phyloP scores from a whole-genome alignment of 345 rosid species.

The Linum usitatissimum region DNA sequence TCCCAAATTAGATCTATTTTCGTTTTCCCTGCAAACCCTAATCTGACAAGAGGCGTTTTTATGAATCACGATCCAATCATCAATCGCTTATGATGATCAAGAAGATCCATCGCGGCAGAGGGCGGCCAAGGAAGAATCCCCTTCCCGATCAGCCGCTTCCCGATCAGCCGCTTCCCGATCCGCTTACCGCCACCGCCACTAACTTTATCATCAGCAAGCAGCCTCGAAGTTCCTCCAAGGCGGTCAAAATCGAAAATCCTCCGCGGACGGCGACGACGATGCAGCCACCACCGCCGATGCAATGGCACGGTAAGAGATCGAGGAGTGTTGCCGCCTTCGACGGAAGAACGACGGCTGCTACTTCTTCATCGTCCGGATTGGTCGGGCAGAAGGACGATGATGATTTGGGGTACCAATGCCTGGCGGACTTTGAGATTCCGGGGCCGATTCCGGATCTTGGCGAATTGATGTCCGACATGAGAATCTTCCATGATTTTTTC shows the following conservation, averaged over 20 bases:
- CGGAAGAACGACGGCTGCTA: neutral
- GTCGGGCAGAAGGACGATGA: neutral
- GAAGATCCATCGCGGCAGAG: neutral
- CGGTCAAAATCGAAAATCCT: neutral
- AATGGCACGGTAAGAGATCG: neutral
- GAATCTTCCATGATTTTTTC: neutral
- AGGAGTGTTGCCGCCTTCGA: neutral
- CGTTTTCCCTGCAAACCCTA: neutral
- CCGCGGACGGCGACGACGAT: neutral
- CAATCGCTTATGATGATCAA: neutral
- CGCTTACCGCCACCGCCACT: neutral
- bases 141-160: neutral
- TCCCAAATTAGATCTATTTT: neutral
- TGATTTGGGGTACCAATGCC: neutral
- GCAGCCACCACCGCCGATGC: neutral
- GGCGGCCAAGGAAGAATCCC: neutral
- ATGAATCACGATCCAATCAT: neutral
- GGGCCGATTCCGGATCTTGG: neutral
- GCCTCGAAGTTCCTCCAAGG: neutral
- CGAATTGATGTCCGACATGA: neutral
- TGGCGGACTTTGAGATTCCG: neutral
- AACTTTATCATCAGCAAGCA: neutral
- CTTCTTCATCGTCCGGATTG: neutral
- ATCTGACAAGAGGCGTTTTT: neutral
- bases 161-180: neutral